Percentiles rank a stretch among this genome's conserved stretches.
These are phyloP conservation scores for Phytopythium ostracodes DNA, from an alignment of 352 stramenopile species.

Conservation along the genomic window DNA sequence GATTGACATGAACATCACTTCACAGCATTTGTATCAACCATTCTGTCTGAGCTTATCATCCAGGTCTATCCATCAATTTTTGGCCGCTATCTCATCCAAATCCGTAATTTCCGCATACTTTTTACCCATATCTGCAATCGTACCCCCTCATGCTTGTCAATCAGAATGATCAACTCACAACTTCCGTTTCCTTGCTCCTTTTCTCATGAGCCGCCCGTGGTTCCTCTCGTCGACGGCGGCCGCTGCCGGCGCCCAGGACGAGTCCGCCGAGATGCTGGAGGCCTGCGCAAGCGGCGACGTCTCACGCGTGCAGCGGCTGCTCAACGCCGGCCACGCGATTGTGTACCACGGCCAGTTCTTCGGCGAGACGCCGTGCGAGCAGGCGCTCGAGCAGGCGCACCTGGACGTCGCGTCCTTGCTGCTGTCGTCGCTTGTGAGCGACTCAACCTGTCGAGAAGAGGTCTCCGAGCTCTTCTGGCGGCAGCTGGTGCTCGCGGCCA, in stretches of 20 bases:
- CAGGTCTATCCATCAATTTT: too few relatives aligned
- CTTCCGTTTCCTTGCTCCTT: too few relatives aligned
- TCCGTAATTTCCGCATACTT: too few relatives aligned
- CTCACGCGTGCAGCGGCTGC: slow-evolving; percentile 6
- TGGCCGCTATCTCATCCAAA: too few relatives aligned
- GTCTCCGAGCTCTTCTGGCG: slow-evolving; percentile 26
- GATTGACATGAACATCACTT: too few relatives aligned
- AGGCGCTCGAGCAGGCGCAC: slow-evolving; percentile 30
- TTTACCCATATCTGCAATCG: too few relatives aligned
- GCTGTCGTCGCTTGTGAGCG: slow-evolving; percentile 8
- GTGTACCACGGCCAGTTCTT: slow-evolving; percentile 24
- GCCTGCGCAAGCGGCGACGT: slow-evolving; percentile 19
- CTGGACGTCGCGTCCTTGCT: slow-evolving; percentile 22
- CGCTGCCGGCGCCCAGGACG: slow-evolving; percentile 5
- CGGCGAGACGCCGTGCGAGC: slow-evolving; percentile 27
- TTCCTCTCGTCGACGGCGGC: slow-evolving; percentile 5
- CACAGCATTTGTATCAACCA: too few relatives aligned
- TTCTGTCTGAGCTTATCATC: too few relatives aligned
- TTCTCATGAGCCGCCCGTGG: slow-evolving; percentile 6
- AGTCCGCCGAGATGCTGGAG: slow-evolving; percentile 12
- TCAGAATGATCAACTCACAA: too few relatives aligned
- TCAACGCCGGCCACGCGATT: slow-evolving; percentile 11
- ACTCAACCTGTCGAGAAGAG: slow-evolving; percentile 6
- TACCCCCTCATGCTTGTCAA: too few relatives aligned
- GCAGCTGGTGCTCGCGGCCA: slow-evolving; percentile 15